Conservation (phyloP, 1,139 yeast genomes). For the Geotrichum candidum region DNA sequence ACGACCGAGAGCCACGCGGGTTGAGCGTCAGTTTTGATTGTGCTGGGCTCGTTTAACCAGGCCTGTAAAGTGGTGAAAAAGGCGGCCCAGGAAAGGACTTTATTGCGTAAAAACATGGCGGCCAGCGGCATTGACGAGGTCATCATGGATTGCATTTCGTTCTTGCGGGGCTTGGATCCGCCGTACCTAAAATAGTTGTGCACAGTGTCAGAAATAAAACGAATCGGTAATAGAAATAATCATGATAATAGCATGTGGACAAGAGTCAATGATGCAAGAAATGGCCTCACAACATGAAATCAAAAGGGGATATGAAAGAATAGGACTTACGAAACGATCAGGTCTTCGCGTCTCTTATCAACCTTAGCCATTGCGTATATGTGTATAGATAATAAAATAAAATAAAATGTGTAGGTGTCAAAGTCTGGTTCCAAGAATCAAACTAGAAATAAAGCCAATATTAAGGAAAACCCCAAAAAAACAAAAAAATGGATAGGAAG, state of each 20-base stretch:
- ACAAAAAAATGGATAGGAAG: too few relatives aligned
- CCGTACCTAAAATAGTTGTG: slow-evolving; percentile 26
- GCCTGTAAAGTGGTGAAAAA: slow-evolving; percentile 48
- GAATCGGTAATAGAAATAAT: neutral
- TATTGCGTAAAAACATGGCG: slow-evolving; percentile 50
- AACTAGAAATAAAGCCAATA: too few relatives aligned
- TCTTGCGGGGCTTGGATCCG: slow-evolving; percentile 23
- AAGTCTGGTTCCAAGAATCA: too few relatives aligned
- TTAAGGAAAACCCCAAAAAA: too few relatives aligned
- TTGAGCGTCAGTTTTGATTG: slow-evolving; percentile 27
- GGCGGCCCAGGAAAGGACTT: slow-evolving; percentile 52
- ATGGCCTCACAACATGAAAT: neutral
- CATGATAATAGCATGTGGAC: slow-evolving; percentile 19
- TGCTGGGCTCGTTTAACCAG: slow-evolving; percentile 47
- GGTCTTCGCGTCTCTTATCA: slow-evolving; percentile 32
- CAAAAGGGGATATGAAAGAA: slow-evolving; percentile 5
- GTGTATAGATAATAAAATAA: neutral
- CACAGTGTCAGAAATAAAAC: slow-evolving; percentile 7
- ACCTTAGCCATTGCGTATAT: slow-evolving; percentile 9
- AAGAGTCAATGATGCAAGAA: slow-evolving; percentile 6
- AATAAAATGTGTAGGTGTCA: too few relatives aligned
- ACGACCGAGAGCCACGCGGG: slow-evolving; percentile 34
- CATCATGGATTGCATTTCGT: slow-evolving; percentile 34
- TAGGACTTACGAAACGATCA: slow-evolving; percentile 25
- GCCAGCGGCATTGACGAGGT: slow-evolving; percentile 58